phyloP scores from a whole-genome alignment of 371 early-diverging fungal species.

The Mycotypha africana region DNA sequence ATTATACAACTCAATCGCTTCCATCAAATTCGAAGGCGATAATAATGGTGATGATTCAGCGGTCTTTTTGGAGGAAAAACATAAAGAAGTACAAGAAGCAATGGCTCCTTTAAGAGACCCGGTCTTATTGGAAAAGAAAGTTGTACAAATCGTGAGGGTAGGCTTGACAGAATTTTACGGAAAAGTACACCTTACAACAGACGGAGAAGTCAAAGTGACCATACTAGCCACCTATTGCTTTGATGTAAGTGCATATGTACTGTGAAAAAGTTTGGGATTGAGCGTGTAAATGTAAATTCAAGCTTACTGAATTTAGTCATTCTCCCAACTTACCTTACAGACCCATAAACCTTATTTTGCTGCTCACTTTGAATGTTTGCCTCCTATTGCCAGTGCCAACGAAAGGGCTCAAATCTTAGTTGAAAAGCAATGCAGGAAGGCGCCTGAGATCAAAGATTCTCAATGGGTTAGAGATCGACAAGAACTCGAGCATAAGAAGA shows the following conservation, averaged over 20 bases:
- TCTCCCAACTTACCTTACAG: slow-evolving; percentile 6
- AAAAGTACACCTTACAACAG: slow-evolving; percentile 11
- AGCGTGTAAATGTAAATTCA: too few relatives aligned
- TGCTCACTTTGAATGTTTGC: slow-evolving; percentile 28
- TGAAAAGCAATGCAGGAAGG: slow-evolving; percentile 36
- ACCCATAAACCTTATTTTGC: slow-evolving; percentile 30
- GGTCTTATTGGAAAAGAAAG: slow-evolving; percentile 20
- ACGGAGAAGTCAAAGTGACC: slow-evolving; percentile 29
- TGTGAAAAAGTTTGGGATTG: too few relatives aligned
- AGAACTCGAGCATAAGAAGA: slow-evolving; percentile 25
- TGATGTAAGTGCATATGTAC: slow-evolving; percentile 15
- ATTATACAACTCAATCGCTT: slow-evolving; percentile 36
- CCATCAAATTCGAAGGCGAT: slow-evolving; percentile 27
- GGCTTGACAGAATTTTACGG: slow-evolving; percentile 42
- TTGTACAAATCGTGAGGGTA: slow-evolving; percentile 34
- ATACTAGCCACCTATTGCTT: slow-evolving; percentile 36
- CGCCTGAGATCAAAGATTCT: slow-evolving; percentile 56
- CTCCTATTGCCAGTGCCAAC: too few relatives aligned
- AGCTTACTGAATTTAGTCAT: neutral
- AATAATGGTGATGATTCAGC: too few relatives aligned
- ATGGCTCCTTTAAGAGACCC: slow-evolving; percentile 29
- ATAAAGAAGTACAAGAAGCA: slow-evolving; percentile 7
- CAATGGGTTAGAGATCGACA: slow-evolving; percentile 57
- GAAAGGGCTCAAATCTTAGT: slow-evolving; percentile 21
- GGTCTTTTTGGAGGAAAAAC: slow-evolving; percentile 19